Evolutionary conservation across 805 yeast genomes (phyloP), one percentile per base, ranked within the genome.

Genomic region (Suhomyces canberraensis): DNA sequence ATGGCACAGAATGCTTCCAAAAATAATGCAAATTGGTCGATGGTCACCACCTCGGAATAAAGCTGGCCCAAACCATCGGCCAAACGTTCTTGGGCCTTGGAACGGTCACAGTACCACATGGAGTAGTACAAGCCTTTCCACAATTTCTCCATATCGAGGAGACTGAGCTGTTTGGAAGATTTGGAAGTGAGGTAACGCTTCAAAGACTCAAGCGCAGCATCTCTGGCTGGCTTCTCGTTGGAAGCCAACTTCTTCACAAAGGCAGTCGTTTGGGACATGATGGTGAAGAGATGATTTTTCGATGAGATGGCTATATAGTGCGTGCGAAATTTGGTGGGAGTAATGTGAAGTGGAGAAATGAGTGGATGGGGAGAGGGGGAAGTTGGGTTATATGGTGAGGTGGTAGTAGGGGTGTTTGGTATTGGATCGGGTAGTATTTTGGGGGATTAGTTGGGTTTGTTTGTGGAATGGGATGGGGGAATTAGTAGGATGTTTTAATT

Each of bases 101-200:
- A 95, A 54, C 90, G 78, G 60, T 93, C 98, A 56, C 95, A 77
- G 65, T 84, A 88, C 98, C 98, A 93, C 95, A 93, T 87, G 8
- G 95, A 78, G 56, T 73, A 93, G 61, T 83, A 93, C 27, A 93
- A 71, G n/a, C 98, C 98, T 62, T 86, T 89, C 97, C 98, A 93
- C 41, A 93, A 66, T 57, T 91, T 90, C 47, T 84, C 84, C 45
- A 79, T 69, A 36, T 88, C 93, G 26, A 75, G 52, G 31, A 56
- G 63, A 4, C 69, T 52, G 26, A 79, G 59, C 25, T 73, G 65
- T 48, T 41, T 61, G 20, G 69, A 56, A 18, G 58, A 34, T 31
- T 59, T 60, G 15, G 66, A 55, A 16, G 73, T 56, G 31, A 88
- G 61, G 52, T 75, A 84, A 45, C 73, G 73, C 47, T 71, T 72